These are phyloP conservation scores for Cyclotella baltica DNA, from an alignment of 108 stramenopile species.

Conservation along the genomic window DNA sequence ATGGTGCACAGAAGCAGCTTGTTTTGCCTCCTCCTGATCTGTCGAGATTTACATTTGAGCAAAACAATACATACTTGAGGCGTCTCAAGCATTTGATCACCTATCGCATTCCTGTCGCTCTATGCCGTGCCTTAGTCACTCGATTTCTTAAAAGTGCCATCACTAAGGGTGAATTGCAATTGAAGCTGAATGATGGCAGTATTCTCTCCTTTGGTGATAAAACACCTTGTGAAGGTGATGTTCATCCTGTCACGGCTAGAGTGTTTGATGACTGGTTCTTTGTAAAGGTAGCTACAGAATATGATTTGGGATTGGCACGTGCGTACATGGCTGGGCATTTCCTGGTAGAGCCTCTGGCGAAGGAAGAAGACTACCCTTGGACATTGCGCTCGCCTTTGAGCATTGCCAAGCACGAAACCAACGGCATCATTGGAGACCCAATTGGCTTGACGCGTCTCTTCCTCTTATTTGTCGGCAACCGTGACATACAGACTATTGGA, in stretches of 20 bases:
- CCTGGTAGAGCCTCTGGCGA: constrained; percentile 70
- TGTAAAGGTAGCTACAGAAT: constrained; percentile 90
- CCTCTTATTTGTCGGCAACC: constrained; percentile 87
- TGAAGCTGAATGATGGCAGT: constrained; percentile 82
- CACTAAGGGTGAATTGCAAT: constrained; percentile 59
- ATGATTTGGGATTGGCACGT: constrained; percentile 91
- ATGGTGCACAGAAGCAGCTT: constrained; percentile 12
- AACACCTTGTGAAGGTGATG: constrained; percentile 59
- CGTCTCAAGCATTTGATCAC: constrained; percentile 57
- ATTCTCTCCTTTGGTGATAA: constrained; percentile 76
- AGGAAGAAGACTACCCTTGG: constrained; percentile 64
- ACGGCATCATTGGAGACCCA: constrained; percentile 75
- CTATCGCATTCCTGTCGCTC: constrained; percentile 68
- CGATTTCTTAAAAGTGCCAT: constrained; percentile 75
- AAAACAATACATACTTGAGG: constrained; percentile 37
- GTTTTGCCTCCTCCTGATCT: constrained; percentile 75
- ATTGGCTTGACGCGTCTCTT: constrained; percentile 84
- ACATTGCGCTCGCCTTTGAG: constrained; percentile 41
- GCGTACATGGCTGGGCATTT: constrained; percentile 94
- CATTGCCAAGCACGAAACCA: constrained; percentile 54
- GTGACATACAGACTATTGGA: constrained; percentile 63
- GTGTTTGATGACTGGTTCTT: constrained; percentile 95
- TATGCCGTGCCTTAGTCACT: constrained; percentile 66
- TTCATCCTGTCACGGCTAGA: constrained; percentile 72
- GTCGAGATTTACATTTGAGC: constrained; percentile 42